Conservation (phyloP, 179 eudicot genomes). For the Monotropa hypopitys region DNA sequence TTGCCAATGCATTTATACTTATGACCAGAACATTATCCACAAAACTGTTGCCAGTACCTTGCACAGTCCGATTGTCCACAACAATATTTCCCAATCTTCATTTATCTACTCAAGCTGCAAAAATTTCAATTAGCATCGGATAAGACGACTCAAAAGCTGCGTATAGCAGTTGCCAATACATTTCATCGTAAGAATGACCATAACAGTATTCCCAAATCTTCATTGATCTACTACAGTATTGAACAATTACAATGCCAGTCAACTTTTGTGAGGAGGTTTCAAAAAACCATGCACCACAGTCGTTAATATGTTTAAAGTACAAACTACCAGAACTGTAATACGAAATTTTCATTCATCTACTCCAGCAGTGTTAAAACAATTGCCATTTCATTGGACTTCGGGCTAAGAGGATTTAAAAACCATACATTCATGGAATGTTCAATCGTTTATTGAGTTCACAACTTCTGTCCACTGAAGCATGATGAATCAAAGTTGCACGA, state of each 20-base stretch:
- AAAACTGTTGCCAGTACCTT: background rate
- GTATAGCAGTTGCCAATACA: background rate
- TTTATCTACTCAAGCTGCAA: background rate
- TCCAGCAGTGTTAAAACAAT: background rate
- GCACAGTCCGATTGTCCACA: background rate
- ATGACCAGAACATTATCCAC: background rate
- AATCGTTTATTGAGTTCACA: background rate
- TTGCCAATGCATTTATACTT: background rate
- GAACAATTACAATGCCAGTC: background rate
- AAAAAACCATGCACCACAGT: background rate
- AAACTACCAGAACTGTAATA: background rate
- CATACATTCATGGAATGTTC: background rate
- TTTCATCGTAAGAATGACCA: background rate
- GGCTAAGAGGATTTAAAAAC: background rate
- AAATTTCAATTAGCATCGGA: background rate
- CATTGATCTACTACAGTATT: background rate
- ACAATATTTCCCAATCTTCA: background rate
- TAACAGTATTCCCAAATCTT: background rate
- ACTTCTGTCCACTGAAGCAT: background rate
- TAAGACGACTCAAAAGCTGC: background rate
- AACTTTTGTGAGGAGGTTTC: background rate
- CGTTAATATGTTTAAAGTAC: background rate
- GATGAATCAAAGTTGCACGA: background rate
- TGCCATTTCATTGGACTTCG: background rate
- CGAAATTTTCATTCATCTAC: background rate